Percentiles rank a stretch among this genome's conserved stretches.
phyloP scores from a whole-genome alignment of 2,329 filamentous ascomycete species.

The Colletotrichum sp. region DNA sequence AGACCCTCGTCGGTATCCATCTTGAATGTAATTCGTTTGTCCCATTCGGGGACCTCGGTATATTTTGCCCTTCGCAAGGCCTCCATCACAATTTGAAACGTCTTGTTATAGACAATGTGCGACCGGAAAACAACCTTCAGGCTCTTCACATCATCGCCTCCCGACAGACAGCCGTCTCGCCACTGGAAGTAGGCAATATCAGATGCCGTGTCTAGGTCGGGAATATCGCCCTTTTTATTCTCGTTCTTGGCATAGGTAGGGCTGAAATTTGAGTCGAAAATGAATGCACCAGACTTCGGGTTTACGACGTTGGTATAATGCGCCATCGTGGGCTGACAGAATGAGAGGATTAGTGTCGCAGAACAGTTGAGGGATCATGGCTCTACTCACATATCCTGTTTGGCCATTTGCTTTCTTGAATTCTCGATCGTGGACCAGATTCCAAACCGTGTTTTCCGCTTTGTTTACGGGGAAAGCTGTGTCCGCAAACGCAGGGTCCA shows the following conservation, averaged over 20 bases:
- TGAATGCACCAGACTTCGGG: neutral
- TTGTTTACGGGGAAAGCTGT: neutral
- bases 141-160: neutral
- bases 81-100: neutral
- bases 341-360: neutral
- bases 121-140: neutral
- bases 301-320: neutral
- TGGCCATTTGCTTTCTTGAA: neutral
- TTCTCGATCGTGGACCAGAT: neutral
- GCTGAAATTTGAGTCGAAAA: neutral
- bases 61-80: neutral
- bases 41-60: neutral
- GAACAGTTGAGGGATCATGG: neutral
- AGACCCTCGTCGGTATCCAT: neutral
- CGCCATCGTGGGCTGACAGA: neutral
- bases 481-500: neutral
- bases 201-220: neutral
- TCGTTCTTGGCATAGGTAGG: neutral
- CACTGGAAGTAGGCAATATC: neutral
- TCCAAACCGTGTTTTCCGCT: neutral
- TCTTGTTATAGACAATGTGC: neutral
- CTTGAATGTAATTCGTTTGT: neutral
- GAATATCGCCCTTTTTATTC: neutral
- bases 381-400: neutral
- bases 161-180: neutral